A percentile compares a stretch with the other conserved stretches of the same genome.
phyloP scores from a whole-genome alignment of 2,329 filamentous ascomycete genomes.

The Corniculantispora saksenae region DNA sequence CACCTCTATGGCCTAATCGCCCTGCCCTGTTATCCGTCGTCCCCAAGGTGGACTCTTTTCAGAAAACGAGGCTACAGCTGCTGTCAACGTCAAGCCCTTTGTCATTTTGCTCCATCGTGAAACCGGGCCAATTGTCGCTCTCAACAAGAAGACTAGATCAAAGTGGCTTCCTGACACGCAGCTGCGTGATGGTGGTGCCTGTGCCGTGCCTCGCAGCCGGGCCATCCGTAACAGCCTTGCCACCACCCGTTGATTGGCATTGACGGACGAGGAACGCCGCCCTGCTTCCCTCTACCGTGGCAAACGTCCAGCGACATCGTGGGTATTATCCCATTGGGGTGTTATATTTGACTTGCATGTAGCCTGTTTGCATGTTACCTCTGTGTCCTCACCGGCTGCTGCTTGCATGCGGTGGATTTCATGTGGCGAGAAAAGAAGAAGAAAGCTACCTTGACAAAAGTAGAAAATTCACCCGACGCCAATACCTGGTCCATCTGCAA shows the following conservation, averaged over 20 bases:
- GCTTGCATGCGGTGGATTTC: no score
- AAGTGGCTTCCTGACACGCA: no score
- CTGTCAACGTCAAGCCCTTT: background rate
- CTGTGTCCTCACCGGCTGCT: no score
- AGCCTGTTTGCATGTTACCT: no score
- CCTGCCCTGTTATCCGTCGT: background rate
- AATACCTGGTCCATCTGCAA: no score
- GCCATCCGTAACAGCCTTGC: background rate
- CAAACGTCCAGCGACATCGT: no score
- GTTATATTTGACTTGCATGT: no score
- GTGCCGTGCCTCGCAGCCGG: background rate
- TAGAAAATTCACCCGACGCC: no score
- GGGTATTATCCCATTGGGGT: no score
- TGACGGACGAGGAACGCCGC: background rate
- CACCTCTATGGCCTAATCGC: constrained; percentile 11
- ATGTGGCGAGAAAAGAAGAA: no score
- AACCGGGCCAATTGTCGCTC: no score
- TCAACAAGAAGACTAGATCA: background rate
- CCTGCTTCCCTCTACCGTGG: background rate
- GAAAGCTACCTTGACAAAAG: no score
- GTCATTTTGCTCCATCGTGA: background rate
- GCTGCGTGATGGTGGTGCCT: background rate
- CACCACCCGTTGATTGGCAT: background rate
- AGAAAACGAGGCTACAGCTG: constrained; percentile 17
- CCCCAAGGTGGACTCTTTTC: background rate